phyloP scores from a whole-genome alignment of 441 rosid genomes.

The Euphorbia schlechtendalii region DNA sequence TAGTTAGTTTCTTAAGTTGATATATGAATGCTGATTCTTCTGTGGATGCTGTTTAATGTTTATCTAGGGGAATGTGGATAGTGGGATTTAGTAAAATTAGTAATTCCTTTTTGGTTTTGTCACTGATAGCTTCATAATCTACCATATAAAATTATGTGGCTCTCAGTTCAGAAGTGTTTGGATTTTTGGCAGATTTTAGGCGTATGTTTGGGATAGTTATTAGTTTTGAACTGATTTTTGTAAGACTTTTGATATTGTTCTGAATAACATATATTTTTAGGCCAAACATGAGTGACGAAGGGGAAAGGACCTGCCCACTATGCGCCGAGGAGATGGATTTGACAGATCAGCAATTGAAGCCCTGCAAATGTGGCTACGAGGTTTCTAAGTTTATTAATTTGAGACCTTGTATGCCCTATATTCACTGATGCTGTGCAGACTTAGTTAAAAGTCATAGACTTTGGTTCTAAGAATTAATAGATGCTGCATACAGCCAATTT shows the following conservation, averaged over 20 bases:
- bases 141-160: no score
- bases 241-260: background rate
- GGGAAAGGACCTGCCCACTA: conserved; percentile 87
- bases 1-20: no score
- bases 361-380: conserved; percentile 96
- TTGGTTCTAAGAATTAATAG: no score
- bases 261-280: background rate
- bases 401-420: background rate
- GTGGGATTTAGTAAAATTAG: background rate
- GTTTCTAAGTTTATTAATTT: conserved; percentile 23
- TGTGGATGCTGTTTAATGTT: background rate
- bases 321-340: conserved; percentile 95
- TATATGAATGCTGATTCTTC: no score
- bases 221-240: background rate
- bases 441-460: no score
- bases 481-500: background rate
- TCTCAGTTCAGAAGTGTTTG: background rate
- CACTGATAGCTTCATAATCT: background rate
- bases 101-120: background rate
- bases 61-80: background rate
- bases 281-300: conserved; percentile 73
- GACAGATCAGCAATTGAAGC: conserved; percentile 93
- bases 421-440: background rate
- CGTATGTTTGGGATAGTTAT: background rate
- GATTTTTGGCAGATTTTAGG: background rate